Evolutionary conservation across 1,139 yeast genomes (phyloP).

Genomic region (Taphrina deformans): DNA sequence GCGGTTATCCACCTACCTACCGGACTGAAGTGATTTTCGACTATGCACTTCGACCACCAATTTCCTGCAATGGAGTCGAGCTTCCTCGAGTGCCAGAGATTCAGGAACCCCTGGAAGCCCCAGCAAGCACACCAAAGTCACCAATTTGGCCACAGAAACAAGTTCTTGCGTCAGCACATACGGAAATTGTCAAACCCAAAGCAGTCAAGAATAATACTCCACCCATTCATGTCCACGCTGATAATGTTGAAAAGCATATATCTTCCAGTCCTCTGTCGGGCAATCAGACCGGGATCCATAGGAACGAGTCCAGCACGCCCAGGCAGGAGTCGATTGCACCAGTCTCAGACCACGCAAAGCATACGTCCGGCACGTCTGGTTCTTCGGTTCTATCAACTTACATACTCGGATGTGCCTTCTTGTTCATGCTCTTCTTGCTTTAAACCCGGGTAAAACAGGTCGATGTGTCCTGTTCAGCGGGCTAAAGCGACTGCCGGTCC

Average conservation of each 20-base stretch:
- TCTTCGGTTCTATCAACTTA: no score
- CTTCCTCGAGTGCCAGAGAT: neutral
- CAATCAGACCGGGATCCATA: neutral
- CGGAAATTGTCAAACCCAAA: neutral
- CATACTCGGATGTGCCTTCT: no score
- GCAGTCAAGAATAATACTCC: no score
- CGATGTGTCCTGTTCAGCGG: no score
- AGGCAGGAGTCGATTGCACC: neutral
- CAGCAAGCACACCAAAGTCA: neutral
- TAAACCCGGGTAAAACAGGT: no score
- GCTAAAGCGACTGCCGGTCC: no score
- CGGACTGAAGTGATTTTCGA: neutral
- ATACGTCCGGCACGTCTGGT: no score
- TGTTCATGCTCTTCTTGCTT: no score
- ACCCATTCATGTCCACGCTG: no score
- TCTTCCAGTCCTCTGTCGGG: no score
- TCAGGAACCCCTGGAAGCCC: neutral
- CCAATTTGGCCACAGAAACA: neutral
- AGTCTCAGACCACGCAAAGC: neutral
- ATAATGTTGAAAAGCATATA: neutral
- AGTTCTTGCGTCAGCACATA: neutral
- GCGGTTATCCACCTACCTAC: neutral
- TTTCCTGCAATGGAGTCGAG: constrained; percentile 1
- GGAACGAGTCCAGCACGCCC: neutral
- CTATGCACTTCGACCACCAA: neutral